A percentile compares a stretch with the other conserved stretches of the same genome.
Evolutionary conservation across 345 rosid species (phyloP).

Genomic region (Gossypium thurberi): DNA sequence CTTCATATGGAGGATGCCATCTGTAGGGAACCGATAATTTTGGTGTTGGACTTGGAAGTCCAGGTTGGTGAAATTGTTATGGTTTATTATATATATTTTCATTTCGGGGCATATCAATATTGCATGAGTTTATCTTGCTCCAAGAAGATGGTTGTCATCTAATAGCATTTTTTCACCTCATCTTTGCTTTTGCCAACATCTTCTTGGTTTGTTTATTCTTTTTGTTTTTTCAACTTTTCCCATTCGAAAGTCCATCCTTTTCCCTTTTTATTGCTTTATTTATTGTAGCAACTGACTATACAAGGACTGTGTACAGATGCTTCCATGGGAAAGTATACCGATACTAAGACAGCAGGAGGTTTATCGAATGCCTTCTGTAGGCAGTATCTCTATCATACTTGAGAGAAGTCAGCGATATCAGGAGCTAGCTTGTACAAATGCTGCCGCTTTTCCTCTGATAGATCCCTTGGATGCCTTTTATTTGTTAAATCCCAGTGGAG

Average conservation of each 20-base stretch:
- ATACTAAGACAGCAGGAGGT: constrained; percentile 76
- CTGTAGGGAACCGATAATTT: constrained; percentile 57
- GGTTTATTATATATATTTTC: background rate
- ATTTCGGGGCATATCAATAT: background rate
- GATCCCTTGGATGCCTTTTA: constrained; percentile 92
- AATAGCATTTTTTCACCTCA: background rate
- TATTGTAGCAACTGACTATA: constrained; percentile 9
- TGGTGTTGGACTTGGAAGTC: constrained; percentile 71
- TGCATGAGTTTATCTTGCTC: background rate
- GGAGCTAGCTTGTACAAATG: constrained; percentile 30
- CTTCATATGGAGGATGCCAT: constrained; percentile 35
- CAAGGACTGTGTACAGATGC: constrained; percentile 53
- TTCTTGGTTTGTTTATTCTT: background rate
- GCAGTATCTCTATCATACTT: constrained; percentile 51
- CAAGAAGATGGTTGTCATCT: background rate
- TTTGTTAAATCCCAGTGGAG: constrained; percentile 84
- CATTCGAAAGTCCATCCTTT: background rate
- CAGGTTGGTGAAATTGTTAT: constrained; percentile 50
- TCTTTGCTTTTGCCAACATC: background rate
- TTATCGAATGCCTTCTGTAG: constrained; percentile 94
- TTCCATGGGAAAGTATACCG: constrained; percentile 97
- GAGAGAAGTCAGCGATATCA: constrained; percentile 37
- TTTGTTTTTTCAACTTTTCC: background rate
- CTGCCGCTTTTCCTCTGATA: constrained; percentile 52
- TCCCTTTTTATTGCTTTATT: background rate